Evolutionary conservation across 345 rosid species (phyloP).

Genomic region (Pistacia integerrima): DNA sequence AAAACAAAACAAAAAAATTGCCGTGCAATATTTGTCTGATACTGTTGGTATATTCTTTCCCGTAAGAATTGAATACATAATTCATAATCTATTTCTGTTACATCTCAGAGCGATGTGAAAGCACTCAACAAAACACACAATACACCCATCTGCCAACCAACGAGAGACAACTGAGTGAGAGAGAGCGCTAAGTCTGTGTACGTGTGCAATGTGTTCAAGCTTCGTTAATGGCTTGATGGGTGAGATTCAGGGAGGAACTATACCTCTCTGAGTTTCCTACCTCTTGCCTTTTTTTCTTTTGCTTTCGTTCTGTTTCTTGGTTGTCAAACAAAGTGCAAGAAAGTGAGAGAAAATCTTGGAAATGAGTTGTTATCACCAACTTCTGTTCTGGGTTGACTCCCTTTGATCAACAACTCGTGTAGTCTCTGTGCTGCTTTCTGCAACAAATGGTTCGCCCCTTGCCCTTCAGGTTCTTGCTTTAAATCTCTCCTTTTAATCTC

Average conservation of each 20-base stretch:
- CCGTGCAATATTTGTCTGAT: constrained; percentile 29
- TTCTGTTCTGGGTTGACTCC: constrained; percentile 28
- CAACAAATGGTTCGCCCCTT: constrained; percentile 37
- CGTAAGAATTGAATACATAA: constrained; percentile 19
- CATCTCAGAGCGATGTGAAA: constrained; percentile 15
- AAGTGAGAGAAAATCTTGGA: constrained; percentile 10
- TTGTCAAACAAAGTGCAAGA: constrained; percentile 17
- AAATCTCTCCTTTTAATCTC: background rate
- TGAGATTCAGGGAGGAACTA: constrained; percentile 54
- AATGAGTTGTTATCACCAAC: background rate
- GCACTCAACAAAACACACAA: constrained; percentile 15
- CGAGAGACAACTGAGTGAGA: background rate
- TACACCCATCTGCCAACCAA: background rate
- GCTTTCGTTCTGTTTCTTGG: constrained; percentile 15
- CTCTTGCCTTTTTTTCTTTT: background rate
- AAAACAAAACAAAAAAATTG: background rate
- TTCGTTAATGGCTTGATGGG: constrained; percentile 55
- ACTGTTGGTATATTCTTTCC: constrained; percentile 59
- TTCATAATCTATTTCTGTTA: constrained; percentile 8
- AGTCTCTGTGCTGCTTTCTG: constrained; percentile 18
- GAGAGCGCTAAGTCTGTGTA: background rate
- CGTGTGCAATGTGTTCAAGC: constrained; percentile 52
- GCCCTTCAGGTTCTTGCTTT: background rate
- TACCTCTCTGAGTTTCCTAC: constrained; percentile 51
- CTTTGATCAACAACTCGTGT: constrained; percentile 21